Conservation (phyloP, 192 early-diverging fungal species). For the Backusella psychrophila region DNA sequence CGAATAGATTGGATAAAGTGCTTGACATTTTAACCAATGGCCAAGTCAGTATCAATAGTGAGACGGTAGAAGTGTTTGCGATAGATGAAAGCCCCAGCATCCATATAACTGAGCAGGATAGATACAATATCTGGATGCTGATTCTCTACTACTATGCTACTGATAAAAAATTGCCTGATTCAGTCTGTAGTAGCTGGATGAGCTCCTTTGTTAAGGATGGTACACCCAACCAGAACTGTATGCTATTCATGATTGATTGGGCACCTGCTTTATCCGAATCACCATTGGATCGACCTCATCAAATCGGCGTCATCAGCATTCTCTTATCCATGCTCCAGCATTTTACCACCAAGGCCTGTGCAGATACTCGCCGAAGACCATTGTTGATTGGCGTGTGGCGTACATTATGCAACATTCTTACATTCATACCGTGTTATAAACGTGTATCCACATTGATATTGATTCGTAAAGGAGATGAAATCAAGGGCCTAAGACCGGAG, state of each 20-base stretch:
- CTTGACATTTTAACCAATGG: background rate
- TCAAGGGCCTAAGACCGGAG: slow-evolving; percentile 6
- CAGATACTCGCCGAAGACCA: background rate
- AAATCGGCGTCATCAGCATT: slow-evolving; percentile 13
- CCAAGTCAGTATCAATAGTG: background rate
- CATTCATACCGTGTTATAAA: slow-evolving; percentile 12
- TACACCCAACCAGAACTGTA: background rate
- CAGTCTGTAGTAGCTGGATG: slow-evolving; percentile 10
- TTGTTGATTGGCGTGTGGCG: slow-evolving; percentile 15
- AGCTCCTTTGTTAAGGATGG: background rate
- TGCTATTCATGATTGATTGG: slow-evolving; percentile 15
- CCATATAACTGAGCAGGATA: slow-evolving; percentile 11
- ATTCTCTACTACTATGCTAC: slow-evolving; percentile 13
- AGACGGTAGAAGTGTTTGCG: background rate
- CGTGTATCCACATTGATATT: background rate
- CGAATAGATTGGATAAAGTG: background rate
- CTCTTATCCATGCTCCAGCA: slow-evolving; percentile 16
- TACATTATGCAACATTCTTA: slow-evolving; percentile 4
- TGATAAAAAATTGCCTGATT: background rate
- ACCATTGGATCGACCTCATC: background rate
- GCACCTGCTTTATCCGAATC: background rate
- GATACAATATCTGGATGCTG: slow-evolving; percentile 14
- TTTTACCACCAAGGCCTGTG: background rate
- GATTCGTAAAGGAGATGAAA: background rate
- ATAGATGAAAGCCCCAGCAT: slow-evolving; percentile 7